Percentiles rank a stretch among this genome's conserved stretches.
These are phyloP conservation scores for Ustilago hordei DNA, from an alignment of 1,284 basidiomycete species.

Conservation along the genomic window DNA sequence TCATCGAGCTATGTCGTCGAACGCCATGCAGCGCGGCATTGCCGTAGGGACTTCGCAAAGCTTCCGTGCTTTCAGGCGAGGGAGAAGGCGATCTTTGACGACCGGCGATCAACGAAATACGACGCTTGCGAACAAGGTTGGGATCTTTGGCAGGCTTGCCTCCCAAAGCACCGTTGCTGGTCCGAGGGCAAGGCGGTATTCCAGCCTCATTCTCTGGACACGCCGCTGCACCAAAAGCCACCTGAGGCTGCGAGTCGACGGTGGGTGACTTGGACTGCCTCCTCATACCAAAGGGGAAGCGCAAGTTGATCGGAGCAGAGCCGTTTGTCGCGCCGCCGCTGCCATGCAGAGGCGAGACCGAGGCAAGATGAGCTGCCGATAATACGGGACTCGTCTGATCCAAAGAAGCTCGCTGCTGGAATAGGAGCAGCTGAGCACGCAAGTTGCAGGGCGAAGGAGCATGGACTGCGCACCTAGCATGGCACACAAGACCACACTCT, in stretches of 20 bases:
- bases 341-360: conserved; percentile 24
- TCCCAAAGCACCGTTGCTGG: neutral
- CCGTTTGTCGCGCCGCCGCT: conserved; percentile 1
- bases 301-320: conserved; percentile 44
- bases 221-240: conserved; percentile 11
- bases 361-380: conserved; percentile 25
- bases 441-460: conserved; percentile 85
- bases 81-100: conserved; percentile 45
- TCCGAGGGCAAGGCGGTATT: conserved; percentile 24
- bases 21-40: conserved; percentile 23
- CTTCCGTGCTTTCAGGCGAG: conserved; percentile 18
- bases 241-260: conserved; percentile 18
- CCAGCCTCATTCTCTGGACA: conserved; percentile 19
- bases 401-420: conserved; percentile 51
- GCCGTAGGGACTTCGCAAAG: conserved; percentile 26
- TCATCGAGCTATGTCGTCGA: conserved; percentile 50
- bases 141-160: conserved; percentile 29
- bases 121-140: conserved; percentile 36
- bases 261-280: conserved; percentile 35
- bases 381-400: conserved; percentile 44
- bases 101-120: conserved; percentile 51
- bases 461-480: conserved; percentile 80
- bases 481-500: conserved; percentile 87
- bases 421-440: conserved; percentile 73
- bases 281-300: conserved; percentile 57